These are phyloP conservation scores for Boletus tomentosulus DNA, from an alignment of 768 basidiomycete species.

Conservation along the genomic window DNA sequence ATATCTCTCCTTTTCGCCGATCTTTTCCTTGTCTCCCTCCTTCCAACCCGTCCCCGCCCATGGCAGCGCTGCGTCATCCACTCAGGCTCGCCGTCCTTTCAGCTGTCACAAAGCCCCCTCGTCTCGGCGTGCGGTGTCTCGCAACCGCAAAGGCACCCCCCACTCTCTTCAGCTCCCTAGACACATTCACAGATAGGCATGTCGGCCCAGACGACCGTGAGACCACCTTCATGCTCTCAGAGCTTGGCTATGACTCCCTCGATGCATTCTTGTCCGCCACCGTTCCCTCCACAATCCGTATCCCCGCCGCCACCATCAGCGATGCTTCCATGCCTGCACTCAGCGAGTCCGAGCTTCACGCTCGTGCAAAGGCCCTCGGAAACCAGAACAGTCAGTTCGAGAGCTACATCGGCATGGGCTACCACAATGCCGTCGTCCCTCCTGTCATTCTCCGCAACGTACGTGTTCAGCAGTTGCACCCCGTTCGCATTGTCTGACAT, in stretches of 20 bases:
- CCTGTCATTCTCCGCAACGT: constrained; percentile 93
- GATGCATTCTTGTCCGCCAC: constrained; percentile 82
- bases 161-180: constrained; percentile 78
- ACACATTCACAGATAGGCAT: constrained; percentile 88
- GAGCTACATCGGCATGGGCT: constrained; percentile 98
- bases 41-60: constrained; percentile 7
- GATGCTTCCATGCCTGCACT: constrained; percentile 67
- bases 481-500: constrained; percentile 3
- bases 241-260: constrained; percentile 82
- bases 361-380: constrained; percentile 74
- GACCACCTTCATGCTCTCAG: constrained; percentile 73
- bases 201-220: constrained; percentile 89
- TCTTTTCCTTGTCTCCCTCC: constrained; percentile 14
- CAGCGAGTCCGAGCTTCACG: constrained; percentile 82
- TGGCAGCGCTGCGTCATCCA: constrained; percentile 29
- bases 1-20: constrained; percentile 21
- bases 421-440: constrained; percentile 92
- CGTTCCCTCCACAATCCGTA: constrained; percentile 77
- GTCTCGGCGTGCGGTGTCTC: constrained; percentile 37
- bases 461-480: constrained; percentile 19
- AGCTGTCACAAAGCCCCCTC: constrained; percentile 14
- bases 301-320: constrained; percentile 56
- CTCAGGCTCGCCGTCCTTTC: constrained; percentile 18
- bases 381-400: constrained; percentile 75
- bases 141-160: constrained; percentile 58